Percentiles rank a stretch among this genome's conserved stretches.
Evolutionary conservation across 108 stramenopile species (phyloP).

Genomic region (Cyclotella choctawhatcheeana): DNA sequence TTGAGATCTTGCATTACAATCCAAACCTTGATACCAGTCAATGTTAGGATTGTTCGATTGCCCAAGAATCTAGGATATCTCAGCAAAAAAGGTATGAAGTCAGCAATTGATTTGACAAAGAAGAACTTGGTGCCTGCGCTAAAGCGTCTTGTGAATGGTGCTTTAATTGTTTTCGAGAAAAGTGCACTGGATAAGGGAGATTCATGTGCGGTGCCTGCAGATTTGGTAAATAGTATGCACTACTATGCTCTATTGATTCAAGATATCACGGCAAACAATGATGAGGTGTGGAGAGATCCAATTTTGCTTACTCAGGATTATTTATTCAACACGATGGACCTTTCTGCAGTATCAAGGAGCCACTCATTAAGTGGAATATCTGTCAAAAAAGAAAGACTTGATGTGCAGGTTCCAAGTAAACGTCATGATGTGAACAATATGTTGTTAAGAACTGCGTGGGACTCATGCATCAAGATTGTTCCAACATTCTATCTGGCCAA

Average conservation of each 20-base stretch:
- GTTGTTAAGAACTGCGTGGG: conserved; percentile 13
- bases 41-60: conserved; percentile 36
- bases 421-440: too few species aligned
- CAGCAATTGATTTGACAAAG: conserved; percentile 21
- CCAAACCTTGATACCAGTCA: conserved; percentile 16
- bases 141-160: conserved; percentile 27
- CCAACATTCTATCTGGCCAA: conserved; percentile 37
- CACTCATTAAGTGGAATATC: too few species aligned
- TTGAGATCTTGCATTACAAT: conserved; percentile 16
- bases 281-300: conserved; percentile 36
- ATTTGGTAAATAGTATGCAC: conserved; percentile 15
- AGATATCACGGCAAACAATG: conserved; percentile 24
- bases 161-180: conserved; percentile 37
- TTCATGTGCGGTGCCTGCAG: conserved; percentile 10
- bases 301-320: conserved; percentile 37
- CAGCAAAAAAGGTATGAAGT: not conserved
- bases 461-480: conserved; percentile 13
- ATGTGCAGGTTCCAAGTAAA: too few species aligned
- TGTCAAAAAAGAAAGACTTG: too few species aligned
- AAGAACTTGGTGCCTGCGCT: conserved; percentile 12
- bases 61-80: not conserved
- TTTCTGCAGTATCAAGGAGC: conserved; percentile 31
- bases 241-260: conserved; percentile 32
- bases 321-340: conserved; percentile 26
- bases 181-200: too few species aligned